Evolutionary conservation across 2,329 filamentous ascomycete species (phyloP), one percentile per base, ranked within the genome.

Genomic region (Diaporthe ilicicola): DNA sequence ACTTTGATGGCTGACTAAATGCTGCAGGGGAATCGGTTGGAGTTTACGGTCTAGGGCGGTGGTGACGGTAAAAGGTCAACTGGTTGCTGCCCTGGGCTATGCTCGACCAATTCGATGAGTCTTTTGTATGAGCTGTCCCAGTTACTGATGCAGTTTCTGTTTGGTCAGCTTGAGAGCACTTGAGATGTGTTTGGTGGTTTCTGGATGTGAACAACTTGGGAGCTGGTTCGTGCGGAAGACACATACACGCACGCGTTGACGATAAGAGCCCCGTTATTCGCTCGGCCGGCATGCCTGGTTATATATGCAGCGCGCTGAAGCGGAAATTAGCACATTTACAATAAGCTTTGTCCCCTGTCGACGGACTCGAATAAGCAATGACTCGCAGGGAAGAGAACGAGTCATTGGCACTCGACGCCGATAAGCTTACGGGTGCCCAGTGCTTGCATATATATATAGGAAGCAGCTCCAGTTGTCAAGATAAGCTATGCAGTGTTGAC

Each of bases 11-110:
- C n/a, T n/a, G n/a, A n/a, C n/a, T n/a, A n/a, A n/a, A n/a, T n/a
- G n/a, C n/a, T n/a, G n/a, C n/a, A n/a, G n/a, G n/a, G 87, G 2
- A 88, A 89, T 74, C 77, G 84, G 67, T 76, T 89, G 42, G 87
- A 88, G 76, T 89, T 89, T 74, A 87, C 61, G 0, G 24, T 67
- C 13, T 70, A 50, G n/a, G 59, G 2, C 5, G 22, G 19, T 2
- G 15, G 10, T 15, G 37, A 13, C 2, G 15, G 10, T 15, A 10
- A 13, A 10, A 39, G 0, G 22, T 7, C 10, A 15, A 0, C 2
- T 34, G 37, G 8, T 8, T 34, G 2, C 6, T 32, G 32, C 2
- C 17, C 15, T n/a, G n/a, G 13, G 22, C 12, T 59, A 9, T 17
- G 24, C 13, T 29, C 50, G 6, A 2, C 9, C 24, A n/a, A 2